Conservation (phyloP, 2,329 filamentous ascomycete genomes). For the Incumbomyces lentus region DNA sequence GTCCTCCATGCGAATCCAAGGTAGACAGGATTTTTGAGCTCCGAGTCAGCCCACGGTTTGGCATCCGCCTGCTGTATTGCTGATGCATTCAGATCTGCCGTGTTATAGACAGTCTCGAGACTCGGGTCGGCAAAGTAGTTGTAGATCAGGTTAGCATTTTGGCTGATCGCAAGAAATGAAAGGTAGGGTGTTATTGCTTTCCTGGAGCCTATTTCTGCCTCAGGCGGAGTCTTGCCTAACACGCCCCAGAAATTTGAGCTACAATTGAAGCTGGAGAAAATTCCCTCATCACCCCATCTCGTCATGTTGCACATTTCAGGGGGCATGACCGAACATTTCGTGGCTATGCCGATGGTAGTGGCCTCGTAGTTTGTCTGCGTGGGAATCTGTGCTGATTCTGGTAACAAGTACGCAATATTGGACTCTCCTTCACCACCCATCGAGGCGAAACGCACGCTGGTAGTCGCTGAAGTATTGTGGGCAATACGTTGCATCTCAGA, state of each 20-base stretch:
- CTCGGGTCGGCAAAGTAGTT: conserved; percentile 14
- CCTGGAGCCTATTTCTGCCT: conserved; percentile 7
- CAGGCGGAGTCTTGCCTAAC: conserved; percentile 12
- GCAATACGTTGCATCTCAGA: conserved; percentile 16
- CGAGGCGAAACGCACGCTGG: conserved; percentile 11
- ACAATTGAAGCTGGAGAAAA: conserved; percentile 17
- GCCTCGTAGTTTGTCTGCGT: conserved; percentile 13
- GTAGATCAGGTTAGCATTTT: conserved; percentile 14
- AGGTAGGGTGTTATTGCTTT: conserved; percentile 9
- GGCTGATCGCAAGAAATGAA: conserved; percentile 15
- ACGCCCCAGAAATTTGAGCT: conserved; percentile 17
- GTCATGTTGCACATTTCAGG: conserved; percentile 12
- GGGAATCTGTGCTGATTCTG: conserved; percentile 9
- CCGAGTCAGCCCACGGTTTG: conserved; percentile 9
- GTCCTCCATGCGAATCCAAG: conserved; percentile 15
- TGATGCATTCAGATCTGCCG: conserved; percentile 9
- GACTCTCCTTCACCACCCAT: background rate
- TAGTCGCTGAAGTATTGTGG: conserved; percentile 12
- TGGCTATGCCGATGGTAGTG: conserved; percentile 14
- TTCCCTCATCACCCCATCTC: conserved; percentile 4
- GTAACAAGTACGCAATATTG: conserved; percentile 13
- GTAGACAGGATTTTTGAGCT: conserved; percentile 17
- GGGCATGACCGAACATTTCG: conserved; percentile 15
- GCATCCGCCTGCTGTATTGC: conserved; percentile 7
- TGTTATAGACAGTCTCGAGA: conserved; percentile 15